phyloP scores from a whole-genome alignment of 2,329 filamentous ascomycete species.

The Aureobasidium subglaciale region DNA sequence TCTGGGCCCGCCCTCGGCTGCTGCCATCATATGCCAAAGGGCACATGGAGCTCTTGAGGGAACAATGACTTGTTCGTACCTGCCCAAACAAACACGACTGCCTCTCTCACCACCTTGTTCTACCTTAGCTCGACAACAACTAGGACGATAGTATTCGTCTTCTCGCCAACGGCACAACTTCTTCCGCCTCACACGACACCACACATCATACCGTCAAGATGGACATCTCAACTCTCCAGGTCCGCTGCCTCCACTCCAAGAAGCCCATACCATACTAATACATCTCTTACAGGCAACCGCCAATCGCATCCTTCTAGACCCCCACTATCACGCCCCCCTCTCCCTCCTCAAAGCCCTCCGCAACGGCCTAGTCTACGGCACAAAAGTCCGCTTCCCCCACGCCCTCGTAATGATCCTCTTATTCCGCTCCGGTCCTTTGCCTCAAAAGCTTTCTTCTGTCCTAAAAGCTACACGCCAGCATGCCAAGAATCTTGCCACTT shows the following conservation, averaged over 20 bases:
- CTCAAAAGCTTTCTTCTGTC: slow-evolving; percentile 70
- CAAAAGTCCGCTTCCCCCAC: slow-evolving; percentile 97
- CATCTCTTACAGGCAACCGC: slow-evolving; percentile 52
- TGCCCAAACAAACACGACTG: neutral
- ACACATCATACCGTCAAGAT: neutral
- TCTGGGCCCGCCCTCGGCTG: slow-evolving; percentile 1
- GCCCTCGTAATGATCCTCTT: slow-evolving; percentile 97
- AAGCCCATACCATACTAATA: neutral
- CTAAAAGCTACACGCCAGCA: slow-evolving; percentile 83
- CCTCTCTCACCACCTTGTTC: neutral
- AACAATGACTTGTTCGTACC: neutral
- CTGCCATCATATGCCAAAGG: neutral
- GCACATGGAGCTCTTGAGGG: neutral
- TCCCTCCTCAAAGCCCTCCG: slow-evolving; percentile 85
- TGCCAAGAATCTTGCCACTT: slow-evolving; percentile 83
- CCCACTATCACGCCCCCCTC: slow-evolving; percentile 75
- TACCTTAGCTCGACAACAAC: neutral
- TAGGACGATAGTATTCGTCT: neutral
- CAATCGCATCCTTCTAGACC: slow-evolving; percentile 73
- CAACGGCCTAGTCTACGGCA: slow-evolving; percentile 94
- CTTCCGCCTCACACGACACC: neutral
- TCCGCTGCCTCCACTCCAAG: neutral
- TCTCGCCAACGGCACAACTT: neutral
- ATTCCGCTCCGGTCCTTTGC: slow-evolving; percentile 78
- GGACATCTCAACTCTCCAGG: slow-evolving; percentile 10